These are phyloP conservation scores for Orbilia quercus DNA, from an alignment of 2,329 filamentous ascomycete species.

Conservation along the genomic window DNA sequence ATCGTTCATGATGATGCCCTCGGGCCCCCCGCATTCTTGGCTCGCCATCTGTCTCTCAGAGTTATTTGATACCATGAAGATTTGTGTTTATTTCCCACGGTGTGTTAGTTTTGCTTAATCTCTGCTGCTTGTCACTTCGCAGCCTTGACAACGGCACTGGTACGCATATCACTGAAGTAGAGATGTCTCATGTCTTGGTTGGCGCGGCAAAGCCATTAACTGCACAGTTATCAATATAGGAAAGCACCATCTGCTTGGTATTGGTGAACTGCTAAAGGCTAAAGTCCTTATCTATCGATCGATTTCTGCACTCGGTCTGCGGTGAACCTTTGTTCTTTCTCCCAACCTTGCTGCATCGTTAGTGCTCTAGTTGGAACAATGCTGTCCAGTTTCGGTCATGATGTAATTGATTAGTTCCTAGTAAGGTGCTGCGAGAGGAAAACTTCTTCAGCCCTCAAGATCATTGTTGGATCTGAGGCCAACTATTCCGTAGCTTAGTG, in stretches of 20 bases:
- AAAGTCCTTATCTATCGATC: constrained; percentile 22
- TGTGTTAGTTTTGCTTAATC: too few species aligned
- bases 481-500: too few species aligned
- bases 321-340: constrained; percentile 42
- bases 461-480: too few species aligned
- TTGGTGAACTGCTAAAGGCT: constrained; percentile 14
- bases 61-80: too few species aligned
- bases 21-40: too few species aligned
- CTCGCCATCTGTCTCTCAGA: too few species aligned
- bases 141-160: too few species aligned
- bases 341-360: constrained; percentile 16
- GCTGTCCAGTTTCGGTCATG: background rate
- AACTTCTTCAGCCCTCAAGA: too few species aligned
- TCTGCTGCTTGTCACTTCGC: constrained; percentile 10
- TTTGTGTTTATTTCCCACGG: too few species aligned
- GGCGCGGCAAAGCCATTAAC: constrained; percentile 31
- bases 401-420: constrained; percentile 27
- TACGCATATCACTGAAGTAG: background rate
- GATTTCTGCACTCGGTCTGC: constrained; percentile 24
- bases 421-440: too few species aligned
- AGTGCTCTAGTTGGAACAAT: background rate
- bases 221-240: constrained; percentile 31
- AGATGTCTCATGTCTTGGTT: constrained; percentile 13
- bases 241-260: background rate
- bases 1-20: too few species aligned